These are phyloP conservation scores for Solanum acaule DNA, from an alignment of 257 asterid species.

Conservation along the genomic window DNA sequence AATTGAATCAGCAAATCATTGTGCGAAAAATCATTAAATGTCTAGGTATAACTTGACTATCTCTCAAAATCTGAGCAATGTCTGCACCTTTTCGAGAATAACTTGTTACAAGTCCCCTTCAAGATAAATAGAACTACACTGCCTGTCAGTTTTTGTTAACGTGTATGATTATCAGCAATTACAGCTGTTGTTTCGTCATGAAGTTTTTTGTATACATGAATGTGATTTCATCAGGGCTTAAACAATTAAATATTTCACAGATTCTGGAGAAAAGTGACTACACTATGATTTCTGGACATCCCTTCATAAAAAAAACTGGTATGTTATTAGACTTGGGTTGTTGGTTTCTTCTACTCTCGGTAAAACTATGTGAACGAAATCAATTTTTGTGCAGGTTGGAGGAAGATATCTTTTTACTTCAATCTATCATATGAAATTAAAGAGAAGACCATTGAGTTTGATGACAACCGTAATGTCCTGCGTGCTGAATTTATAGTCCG, in stretches of 20 bases:
- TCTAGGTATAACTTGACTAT: not conserved
- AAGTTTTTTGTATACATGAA: not conserved
- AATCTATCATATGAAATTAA: conserved; percentile 84
- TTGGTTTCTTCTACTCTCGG: not conserved
- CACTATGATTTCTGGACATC: conserved; percentile 61
- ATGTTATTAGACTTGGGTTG: not conserved
- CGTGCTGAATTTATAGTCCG: conserved; percentile 92
- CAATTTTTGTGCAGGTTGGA: conserved; percentile 52
- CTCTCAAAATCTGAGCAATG: not conserved
- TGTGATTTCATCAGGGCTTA: not conserved
- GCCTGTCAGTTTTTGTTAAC: not conserved
- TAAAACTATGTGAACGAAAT: not conserved
- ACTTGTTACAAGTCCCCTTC: not conserved
- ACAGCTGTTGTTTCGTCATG: not conserved
- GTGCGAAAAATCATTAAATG: too few species aligned
- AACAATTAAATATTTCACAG: conserved; percentile 22
- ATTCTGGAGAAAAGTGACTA: conserved; percentile 90
- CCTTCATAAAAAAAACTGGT: conserved; percentile 83
- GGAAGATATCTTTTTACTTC: conserved; percentile 98
- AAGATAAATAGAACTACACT: not conserved
- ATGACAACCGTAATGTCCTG: conserved; percentile 75
- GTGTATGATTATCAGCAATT: not conserved
- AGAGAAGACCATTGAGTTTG: conserved; percentile 91
- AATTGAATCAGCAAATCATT: not conserved
- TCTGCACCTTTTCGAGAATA: not conserved